Conservation (phyloP, 768 basidiomycete species). For the Boletellus ananiceps region DNA sequence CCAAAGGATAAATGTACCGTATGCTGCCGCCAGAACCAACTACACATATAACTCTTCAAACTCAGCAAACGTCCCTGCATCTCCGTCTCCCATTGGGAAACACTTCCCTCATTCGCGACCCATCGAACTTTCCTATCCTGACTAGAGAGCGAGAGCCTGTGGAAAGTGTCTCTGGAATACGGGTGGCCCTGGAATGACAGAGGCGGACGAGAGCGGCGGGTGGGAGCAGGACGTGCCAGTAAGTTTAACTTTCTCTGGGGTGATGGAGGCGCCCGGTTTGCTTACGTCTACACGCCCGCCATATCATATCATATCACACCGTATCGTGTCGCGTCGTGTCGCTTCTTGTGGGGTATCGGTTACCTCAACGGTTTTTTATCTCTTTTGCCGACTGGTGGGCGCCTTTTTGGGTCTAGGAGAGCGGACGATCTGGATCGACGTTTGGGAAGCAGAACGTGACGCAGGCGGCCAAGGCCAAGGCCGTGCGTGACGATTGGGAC, state of each 20-base stretch:
- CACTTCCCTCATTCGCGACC: background rate
- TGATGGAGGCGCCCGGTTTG: conserved; percentile 3
- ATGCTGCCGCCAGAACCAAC: no score
- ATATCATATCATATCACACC: no score
- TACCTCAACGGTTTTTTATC: no score
- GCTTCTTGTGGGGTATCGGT: background rate
- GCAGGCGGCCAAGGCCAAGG: background rate
- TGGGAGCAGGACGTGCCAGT: conserved; percentile 20
- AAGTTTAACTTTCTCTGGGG: background rate
- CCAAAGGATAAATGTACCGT: no score
- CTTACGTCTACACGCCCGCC: conserved; percentile 9
- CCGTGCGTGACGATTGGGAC: conserved; percentile 56
- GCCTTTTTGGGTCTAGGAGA: conserved; percentile 1
- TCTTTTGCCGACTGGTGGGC: background rate
- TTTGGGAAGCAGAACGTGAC: conserved; percentile 3
- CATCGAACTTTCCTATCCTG: background rate
- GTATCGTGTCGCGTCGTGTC: no score
- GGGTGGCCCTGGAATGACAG: conserved; percentile 9
- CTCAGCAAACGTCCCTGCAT: conserved; percentile 16
- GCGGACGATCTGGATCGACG: conserved; percentile 1
- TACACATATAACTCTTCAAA: conserved; percentile 8
- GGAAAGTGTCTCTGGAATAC: no score
- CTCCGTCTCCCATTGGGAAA: background rate
- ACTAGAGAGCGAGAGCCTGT: background rate
- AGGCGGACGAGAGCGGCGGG: conserved; percentile 5